Base-by-base conservation (phyloP, 2,329 filamentous ascomycete genomes). In the Teratosphaeria viscida region DNA sequence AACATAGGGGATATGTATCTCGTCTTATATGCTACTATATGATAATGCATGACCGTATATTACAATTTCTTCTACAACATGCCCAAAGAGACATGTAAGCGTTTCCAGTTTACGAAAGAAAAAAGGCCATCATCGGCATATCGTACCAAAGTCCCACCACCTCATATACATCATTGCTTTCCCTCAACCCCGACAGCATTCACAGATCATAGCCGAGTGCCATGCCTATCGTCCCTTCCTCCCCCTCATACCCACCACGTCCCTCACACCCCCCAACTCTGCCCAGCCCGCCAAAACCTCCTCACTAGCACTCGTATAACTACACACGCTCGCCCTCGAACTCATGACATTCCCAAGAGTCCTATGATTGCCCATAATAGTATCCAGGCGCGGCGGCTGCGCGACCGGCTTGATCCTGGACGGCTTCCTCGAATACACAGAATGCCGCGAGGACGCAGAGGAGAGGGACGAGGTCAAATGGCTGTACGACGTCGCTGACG, bases 271-370 rank as follows among this genome's bases (percentile, higher is more conserved):
- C 5, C 77, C 77, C 27, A 79, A 61, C 59, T 73, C 77, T 11
- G 74, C 74, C 77, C 77, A 79, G 16, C 77, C 77, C 58, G 75
- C 75, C 32, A 78, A 65, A 7, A 79, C 74, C 62, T 79, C 77
- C 35, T 78, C 76, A 52, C 74, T 75, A 4, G 77, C 75, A 60
- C 75, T 77, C 54, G 70, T 69, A 54, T 65, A 64, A 55, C 66
- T 66, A 16, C 65, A 53, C 54, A 72, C 57, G 57, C 64, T 69
- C 19, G 62, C 60, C 32, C 29, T 27, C 29, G 43, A 16, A 52
- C n/a, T 47, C n/a, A 7, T 14, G 19, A 12, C 43, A 19, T 14
- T 27, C 1, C 32, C 27, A 26, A 54, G 23, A n/a, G n/a, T 49
- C 43, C 16, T 19, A 10, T 49, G 43, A n/a, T 19, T 19, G 16